A percentile compares a stretch with the other conserved stretches of the same genome.
Evolutionary conservation across 1,284 basidiomycete genomes (phyloP).

Genomic region (Microbotryum violaceum): DNA sequence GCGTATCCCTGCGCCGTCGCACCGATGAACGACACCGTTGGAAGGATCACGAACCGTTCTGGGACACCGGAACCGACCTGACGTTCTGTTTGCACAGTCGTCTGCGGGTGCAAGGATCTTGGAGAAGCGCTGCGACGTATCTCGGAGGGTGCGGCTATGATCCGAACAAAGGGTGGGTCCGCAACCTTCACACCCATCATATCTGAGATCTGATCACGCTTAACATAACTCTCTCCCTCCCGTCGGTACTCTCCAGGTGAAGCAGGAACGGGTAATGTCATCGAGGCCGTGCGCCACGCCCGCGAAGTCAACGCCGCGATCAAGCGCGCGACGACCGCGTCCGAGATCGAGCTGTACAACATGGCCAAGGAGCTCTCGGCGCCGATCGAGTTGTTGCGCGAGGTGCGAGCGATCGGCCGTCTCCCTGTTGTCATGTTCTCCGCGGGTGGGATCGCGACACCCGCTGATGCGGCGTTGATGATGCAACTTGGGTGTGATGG

Average conservation of each 20-base stretch:
- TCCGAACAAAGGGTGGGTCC: conserved; percentile 85
- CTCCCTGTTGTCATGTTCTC: conserved; percentile 70
- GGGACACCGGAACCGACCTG: too few relatives aligned
- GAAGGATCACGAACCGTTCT: too few relatives aligned
- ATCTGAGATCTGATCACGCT: too few relatives aligned
- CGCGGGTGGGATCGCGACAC: conserved; percentile 89
- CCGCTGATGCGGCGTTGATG: conserved; percentile 97
- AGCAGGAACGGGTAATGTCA: conserved; percentile 95
- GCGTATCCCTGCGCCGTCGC: too few relatives aligned
- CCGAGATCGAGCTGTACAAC: conserved; percentile 89
- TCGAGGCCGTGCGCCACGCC: conserved; percentile 91
- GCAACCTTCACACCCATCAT: too few relatives aligned
- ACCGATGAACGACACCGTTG: too few relatives aligned
- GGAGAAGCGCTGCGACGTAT: conserved; percentile 90
- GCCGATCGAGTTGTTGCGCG: conserved; percentile 95
- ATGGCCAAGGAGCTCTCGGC: conserved; percentile 91
- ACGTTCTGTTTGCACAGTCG: conserved; percentile 36
- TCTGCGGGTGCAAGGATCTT: conserved; percentile 54
- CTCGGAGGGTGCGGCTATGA: conserved; percentile 89
- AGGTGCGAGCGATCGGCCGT: conserved; percentile 85
- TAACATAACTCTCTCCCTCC: not conserved
- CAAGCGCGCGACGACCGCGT: conserved; percentile 60
- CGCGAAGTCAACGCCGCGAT: conserved; percentile 78
- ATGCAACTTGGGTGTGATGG: conserved; percentile 99
- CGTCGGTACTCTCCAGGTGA: conserved; percentile 24